A percentile compares a stretch with the other conserved stretches of the same genome.
Evolutionary conservation across 768 basidiomycete species (phyloP).

Genomic region (Collybia mongolica): DNA sequence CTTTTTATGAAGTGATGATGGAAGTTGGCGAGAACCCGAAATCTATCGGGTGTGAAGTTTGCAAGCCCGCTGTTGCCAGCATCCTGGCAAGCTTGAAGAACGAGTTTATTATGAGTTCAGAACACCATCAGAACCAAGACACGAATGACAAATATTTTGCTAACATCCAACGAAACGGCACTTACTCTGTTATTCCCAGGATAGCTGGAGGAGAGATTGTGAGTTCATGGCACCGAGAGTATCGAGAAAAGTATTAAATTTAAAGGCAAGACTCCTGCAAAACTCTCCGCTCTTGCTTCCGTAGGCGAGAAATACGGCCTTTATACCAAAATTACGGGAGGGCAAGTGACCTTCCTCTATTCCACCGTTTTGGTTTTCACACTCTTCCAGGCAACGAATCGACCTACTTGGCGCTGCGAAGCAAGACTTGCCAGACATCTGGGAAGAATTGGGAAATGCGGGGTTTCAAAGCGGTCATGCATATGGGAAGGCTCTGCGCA

Average conservation of each 20-base stretch:
- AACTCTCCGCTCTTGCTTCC: constrained; percentile 59
- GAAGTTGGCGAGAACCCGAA: constrained; percentile 43
- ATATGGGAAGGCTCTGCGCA: constrained; percentile 68
- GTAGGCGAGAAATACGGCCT: constrained; percentile 67
- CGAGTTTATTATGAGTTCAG: constrained; percentile 60
- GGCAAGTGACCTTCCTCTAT: neutral
- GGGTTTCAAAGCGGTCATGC: constrained; percentile 80
- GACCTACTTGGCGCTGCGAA: constrained; percentile 73
- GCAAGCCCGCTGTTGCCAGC: constrained; percentile 67
- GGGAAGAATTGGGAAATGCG: constrained; percentile 59
- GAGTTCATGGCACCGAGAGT: neutral
- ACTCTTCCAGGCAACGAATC: constrained; percentile 50
- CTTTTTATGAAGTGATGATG: constrained; percentile 54
- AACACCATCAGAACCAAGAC: constrained; percentile 68
- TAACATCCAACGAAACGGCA: constrained; percentile 72
- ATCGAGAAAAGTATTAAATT: too few species aligned
- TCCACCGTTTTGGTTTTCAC: neutral
- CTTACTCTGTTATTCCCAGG: constrained; percentile 72
- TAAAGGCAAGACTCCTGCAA: constrained; percentile 48
- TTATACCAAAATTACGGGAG: constrained; percentile 50
- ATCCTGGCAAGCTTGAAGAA: constrained; percentile 55
- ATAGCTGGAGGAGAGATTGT: constrained; percentile 64
- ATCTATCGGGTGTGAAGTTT: constrained; percentile 68
- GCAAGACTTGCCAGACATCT: constrained; percentile 66
- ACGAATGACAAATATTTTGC: constrained; percentile 72